phyloP scores from a whole-genome alignment of 495 filamentous ascomycete species.

The Xylaria scruposa region DNA sequence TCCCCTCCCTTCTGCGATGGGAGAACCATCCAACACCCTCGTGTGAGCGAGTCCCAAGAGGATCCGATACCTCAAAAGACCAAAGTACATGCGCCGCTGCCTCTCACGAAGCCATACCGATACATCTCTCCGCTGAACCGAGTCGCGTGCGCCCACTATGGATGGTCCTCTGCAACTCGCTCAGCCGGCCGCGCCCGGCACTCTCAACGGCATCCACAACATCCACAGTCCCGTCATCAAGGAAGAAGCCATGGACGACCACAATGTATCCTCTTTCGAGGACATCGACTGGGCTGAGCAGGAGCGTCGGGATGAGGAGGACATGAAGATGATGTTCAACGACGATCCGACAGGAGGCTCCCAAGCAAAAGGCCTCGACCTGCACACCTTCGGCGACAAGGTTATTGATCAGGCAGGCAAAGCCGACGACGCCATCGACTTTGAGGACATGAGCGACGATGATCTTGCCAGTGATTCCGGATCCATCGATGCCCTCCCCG shows the following conservation, averaged over 20 bases:
- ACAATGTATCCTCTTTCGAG: constrained; percentile 30
- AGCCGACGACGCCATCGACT: constrained; percentile 67
- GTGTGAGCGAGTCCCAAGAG: constrained; percentile 22
- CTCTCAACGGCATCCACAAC: constrained; percentile 9
- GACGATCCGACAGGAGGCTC: constrained; percentile 19
- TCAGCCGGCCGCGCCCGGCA: constrained; percentile 14
- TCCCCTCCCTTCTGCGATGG: constrained; percentile 14
- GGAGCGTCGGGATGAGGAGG: constrained; percentile 36
- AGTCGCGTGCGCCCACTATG: constrained; percentile 14
- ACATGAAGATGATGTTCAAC: constrained; percentile 36
- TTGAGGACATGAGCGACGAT: constrained; percentile 77
- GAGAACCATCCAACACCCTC: constrained; percentile 14
- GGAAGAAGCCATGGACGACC: constrained; percentile 39
- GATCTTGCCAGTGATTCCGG: constrained; percentile 57
- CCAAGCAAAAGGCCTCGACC: constrained; percentile 15
- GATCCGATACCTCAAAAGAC: background rate
- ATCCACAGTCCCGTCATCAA: constrained; percentile 30
- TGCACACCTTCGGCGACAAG: constrained; percentile 38
- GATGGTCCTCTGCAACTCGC: constrained; percentile 16
- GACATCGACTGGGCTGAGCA: constrained; percentile 41
- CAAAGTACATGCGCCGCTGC: background rate
- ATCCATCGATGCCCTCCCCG: constrained; percentile 45
- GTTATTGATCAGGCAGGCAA: constrained; percentile 47
- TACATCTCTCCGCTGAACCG: background rate
- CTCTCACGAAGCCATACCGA: background rate